These are phyloP conservation scores for Malbranchea zuffiana DNA, from an alignment of 2,329 filamentous ascomycete genomes.

Conservation along the genomic window DNA sequence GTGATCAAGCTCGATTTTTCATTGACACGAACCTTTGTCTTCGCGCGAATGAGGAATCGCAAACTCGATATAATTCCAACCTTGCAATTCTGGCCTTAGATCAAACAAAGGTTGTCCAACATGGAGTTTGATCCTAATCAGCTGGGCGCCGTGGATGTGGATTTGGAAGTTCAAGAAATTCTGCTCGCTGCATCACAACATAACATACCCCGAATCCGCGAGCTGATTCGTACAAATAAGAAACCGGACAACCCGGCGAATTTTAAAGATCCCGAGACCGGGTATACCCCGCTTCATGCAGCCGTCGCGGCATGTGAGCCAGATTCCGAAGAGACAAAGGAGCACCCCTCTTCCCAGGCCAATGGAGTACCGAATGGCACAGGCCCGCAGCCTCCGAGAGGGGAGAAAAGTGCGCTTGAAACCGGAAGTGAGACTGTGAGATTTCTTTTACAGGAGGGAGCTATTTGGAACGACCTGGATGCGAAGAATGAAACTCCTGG, in stretches of 20 bases:
- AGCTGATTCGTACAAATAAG: conserved; percentile 50
- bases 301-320: conserved; percentile 65
- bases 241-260: conserved; percentile 48
- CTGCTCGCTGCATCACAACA: conserved; percentile 57
- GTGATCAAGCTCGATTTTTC: too few species aligned
- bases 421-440: conserved; percentile 57
- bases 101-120: conserved; percentile 3
- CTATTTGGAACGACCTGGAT: conserved; percentile 96
- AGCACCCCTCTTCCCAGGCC: too few species aligned
- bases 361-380: conserved; percentile 19
- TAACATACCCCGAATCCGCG: conserved; percentile 56
- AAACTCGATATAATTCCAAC: too few species aligned
- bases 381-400: conserved; percentile 17
- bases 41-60: too few species aligned
- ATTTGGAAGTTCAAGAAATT: conserved; percentile 45
- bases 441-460: conserved; percentile 73
- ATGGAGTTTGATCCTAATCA: conserved; percentile 8
- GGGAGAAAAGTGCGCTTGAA: conserved; percentile 35
- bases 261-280: conserved; percentile 72
- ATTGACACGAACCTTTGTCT: too few species aligned
- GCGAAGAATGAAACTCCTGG: conserved; percentile 78
- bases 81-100: too few species aligned
- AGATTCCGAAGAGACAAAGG: conserved; percentile 20
- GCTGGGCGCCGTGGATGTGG: conserved; percentile 19
- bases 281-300: conserved; percentile 79